Evolutionary conservation across 2,329 filamentous ascomycete genomes (phyloP).

Genomic region (Colletotrichum magnum): DNA sequence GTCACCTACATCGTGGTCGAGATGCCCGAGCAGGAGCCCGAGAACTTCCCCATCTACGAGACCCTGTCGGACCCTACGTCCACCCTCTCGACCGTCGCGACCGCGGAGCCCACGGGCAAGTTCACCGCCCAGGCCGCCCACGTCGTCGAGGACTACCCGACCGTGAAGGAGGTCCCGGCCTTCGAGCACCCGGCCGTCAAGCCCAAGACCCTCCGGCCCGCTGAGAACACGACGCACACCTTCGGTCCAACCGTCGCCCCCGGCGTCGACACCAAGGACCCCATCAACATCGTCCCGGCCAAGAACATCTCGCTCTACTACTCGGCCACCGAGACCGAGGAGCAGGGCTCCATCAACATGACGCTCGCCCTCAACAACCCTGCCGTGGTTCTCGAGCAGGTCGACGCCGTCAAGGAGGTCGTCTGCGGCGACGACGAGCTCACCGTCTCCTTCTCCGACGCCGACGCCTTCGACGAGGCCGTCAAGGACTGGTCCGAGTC

Average conservation of each 20-base stretch:
- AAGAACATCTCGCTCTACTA: constrained; percentile 42
- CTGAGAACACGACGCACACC: constrained; percentile 45
- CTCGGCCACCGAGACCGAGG: constrained; percentile 25
- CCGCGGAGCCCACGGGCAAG: constrained; percentile 13
- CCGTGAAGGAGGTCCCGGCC: constrained; percentile 10
- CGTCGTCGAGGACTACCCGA: constrained; percentile 23
- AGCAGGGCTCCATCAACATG: constrained; percentile 44
- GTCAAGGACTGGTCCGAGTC: constrained; percentile 40
- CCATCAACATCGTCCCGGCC: constrained; percentile 42
- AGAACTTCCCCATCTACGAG: constrained; percentile 9
- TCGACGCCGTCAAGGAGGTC: constrained; percentile 40
- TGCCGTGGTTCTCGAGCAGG: constrained; percentile 43
- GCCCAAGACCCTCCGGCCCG: constrained; percentile 44
- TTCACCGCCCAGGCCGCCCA: constrained; percentile 23
- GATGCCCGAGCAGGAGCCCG: constrained; percentile 40
- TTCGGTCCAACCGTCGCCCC: constrained; percentile 39
- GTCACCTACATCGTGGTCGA: constrained; percentile 42
- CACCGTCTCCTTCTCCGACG: constrained; percentile 41
- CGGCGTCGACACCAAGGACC: constrained; percentile 34
- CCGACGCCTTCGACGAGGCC: constrained; percentile 40
- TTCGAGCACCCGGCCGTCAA: constrained; percentile 27
- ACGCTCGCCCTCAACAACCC: constrained; percentile 42
- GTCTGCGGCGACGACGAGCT: constrained; percentile 37
- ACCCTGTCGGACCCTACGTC: not conserved
- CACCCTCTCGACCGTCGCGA: constrained; percentile 6